Evolutionary conservation across 768 basidiomycete species (phyloP).

Genomic region (Harrya chromipes): DNA sequence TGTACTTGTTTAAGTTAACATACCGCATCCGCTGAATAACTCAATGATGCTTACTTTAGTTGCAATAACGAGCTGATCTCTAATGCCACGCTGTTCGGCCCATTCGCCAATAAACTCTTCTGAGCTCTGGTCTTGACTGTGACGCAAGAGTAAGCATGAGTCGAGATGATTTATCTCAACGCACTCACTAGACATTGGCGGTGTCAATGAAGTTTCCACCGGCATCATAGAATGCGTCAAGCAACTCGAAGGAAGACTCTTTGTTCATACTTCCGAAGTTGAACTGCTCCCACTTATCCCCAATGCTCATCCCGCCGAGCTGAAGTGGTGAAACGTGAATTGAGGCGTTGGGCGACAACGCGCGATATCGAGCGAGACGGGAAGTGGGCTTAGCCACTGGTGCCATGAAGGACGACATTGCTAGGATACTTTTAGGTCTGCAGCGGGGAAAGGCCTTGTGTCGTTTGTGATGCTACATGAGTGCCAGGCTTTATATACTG

Average conservation of each 20-base stretch:
- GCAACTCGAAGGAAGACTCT: conserved; percentile 26
- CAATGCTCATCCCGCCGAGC: not conserved
- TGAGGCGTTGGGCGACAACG: conserved; percentile 37
- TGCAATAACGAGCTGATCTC: conserved; percentile 43
- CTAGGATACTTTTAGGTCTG: not conserved
- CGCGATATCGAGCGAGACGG: conserved; percentile 28
- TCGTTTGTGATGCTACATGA: no score
- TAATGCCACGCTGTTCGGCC: conserved; percentile 36
- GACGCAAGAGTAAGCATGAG: not conserved
- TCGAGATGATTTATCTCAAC: not conserved
- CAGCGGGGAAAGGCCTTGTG: no score
- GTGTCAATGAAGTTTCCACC: conserved; percentile 8
- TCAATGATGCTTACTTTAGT: conserved; percentile 28
- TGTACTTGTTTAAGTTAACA: conserved; percentile 6
- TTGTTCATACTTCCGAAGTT: conserved; percentile 42
- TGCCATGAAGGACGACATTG: not conserved
- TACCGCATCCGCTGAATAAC: not conserved
- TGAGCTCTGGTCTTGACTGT: conserved; percentile 35
- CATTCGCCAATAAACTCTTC: conserved; percentile 46
- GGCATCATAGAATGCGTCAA: no score
- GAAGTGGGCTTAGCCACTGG: conserved; percentile 26
- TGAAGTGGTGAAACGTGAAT: conserved; percentile 43
- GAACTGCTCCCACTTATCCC: not conserved
- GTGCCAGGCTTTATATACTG: no score
- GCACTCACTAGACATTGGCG: conserved; percentile 41